Evolutionary conservation across 768 basidiomycete genomes (phyloP).

Genomic region (Naematelia encephala): DNA sequence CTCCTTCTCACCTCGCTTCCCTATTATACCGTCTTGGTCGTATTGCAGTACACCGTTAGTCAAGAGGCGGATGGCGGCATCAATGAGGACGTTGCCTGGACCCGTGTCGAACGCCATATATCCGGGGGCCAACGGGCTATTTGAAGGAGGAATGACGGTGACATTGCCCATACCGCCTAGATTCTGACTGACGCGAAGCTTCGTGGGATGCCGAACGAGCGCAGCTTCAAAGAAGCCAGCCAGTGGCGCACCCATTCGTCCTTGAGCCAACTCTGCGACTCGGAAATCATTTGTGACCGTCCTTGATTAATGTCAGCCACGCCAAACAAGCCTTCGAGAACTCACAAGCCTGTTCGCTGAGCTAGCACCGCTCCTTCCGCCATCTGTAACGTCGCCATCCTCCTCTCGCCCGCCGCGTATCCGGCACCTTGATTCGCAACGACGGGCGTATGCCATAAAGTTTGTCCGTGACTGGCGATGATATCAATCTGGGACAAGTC

Average conservation of each 20-base stretch:
- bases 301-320: too few species aligned
- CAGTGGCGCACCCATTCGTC: constrained; percentile 25
- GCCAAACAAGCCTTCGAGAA: too few species aligned
- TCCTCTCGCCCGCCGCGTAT: too few species aligned
- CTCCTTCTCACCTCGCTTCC: constrained; percentile 17
- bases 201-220: constrained; percentile 27
- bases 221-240: constrained; percentile 36
- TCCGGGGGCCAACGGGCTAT: constrained; percentile 1
- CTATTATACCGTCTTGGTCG: constrained; percentile 31
- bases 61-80: constrained; percentile 29
- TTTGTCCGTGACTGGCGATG: constrained; percentile 30
- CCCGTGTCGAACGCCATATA: constrained; percentile 37
- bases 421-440: too few species aligned
- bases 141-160: constrained; percentile 30
- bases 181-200: constrained; percentile 34
- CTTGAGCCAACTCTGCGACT: constrained; percentile 26
- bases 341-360: constrained; percentile 19
- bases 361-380: constrained; percentile 29
- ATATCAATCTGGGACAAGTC: constrained; percentile 17
- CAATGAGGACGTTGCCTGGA: constrained; percentile 39
- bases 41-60: constrained; percentile 27
- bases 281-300: constrained; percentile 35
- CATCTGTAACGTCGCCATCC: too few species aligned
- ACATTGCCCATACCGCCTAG: constrained; percentile 38
- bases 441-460: too few species aligned